Evolutionary conservation across 257 asterid genomes (phyloP), one percentile per base, ranked within the genome.

Genomic region (Nemophila menziesii): DNA sequence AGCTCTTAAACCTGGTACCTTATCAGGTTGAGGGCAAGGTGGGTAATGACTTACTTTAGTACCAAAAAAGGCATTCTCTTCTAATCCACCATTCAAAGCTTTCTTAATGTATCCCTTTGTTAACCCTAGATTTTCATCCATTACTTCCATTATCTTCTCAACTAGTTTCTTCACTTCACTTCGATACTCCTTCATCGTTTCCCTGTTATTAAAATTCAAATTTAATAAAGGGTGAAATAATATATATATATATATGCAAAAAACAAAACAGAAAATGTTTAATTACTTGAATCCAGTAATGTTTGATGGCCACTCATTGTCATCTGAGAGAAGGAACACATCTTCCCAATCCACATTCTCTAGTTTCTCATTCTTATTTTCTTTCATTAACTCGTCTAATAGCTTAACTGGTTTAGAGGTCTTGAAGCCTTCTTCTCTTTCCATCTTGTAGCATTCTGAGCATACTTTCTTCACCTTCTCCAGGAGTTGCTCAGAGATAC

Each of bases 21-120:
- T 75, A 1, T 81, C 79, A 0, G 96, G 93, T 44, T 54, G 51
- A 9, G 96, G 86, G 47, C 96, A 85, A 0, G 92, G 92, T 0
- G 96, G 96, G 49, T 85, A 85, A 56, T 81, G 96, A 67, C 96
- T 85, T 20, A 85, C 79, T 52, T 85, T 85, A n/a, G 93, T 85
- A 17, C 93, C 96, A 5, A 81, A 85, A 54, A 85, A 81, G 39
- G 96, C 93, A 0, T 44, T 39, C 12, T 52, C 38, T 33, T 62
- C 56, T 10, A 66, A 71, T 18, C 68, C 83, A 0, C 61, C 69
- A 9, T 78, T 71, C 65, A 85, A 81, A n/a, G 89, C 76, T 55
- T 64, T 71, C 29, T 69, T 69, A 47, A 85, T 78, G 78, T 63
- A 63, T 19, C 93, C 93, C 17, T 55, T 71, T 39, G 66, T 66